These are phyloP conservation scores for Backusella morwellensis DNA, from an alignment of 192 early-diverging fungal genomes.

Conservation along the genomic window DNA sequence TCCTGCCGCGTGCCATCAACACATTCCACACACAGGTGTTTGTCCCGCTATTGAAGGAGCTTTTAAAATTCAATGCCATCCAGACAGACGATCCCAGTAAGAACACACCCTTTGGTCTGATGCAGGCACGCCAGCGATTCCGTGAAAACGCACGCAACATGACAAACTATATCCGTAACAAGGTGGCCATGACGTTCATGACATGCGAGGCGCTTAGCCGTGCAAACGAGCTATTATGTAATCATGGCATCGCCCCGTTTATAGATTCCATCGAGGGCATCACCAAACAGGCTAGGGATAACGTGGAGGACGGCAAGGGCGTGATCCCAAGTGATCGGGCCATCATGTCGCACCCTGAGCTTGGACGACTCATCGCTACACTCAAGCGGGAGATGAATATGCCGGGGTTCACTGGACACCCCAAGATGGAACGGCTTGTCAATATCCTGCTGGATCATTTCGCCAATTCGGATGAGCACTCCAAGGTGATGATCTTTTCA, in stretches of 20 bases:
- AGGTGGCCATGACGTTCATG: slow-evolving; percentile 16
- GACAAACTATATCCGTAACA: slow-evolving; percentile 11
- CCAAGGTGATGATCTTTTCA: slow-evolving; percentile 83
- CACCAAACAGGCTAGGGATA: slow-evolving; percentile 1
- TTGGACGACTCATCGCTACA: neutral
- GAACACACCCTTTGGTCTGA: slow-evolving; percentile 38
- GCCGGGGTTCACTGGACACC: slow-evolving; percentile 65
- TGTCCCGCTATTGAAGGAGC: slow-evolving; percentile 28
- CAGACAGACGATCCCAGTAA: slow-evolving; percentile 34
- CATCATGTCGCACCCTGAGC: neutral
- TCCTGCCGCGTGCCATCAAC: slow-evolving; percentile 9
- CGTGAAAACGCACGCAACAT: slow-evolving; percentile 17
- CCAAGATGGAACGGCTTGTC: slow-evolving; percentile 74
- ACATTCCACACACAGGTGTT: neutral
- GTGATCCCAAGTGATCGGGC: neutral
- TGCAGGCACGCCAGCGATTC: slow-evolving; percentile 32
- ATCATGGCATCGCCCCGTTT: slow-evolving; percentile 50
- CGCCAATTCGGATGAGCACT: slow-evolving; percentile 45
- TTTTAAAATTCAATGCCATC: slow-evolving; percentile 26
- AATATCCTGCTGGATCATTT: slow-evolving; percentile 71
- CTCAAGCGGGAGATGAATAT: neutral
- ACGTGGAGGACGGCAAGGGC: neutral
- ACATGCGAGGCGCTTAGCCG: slow-evolving; percentile 34
- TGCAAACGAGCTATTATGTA: slow-evolving; percentile 43
- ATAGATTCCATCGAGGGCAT: slow-evolving; percentile 32